Evolutionary conservation across 2,329 filamentous ascomycete species (phyloP), one percentile per base, ranked within the genome.

Genomic region (Talaromyces sp.): DNA sequence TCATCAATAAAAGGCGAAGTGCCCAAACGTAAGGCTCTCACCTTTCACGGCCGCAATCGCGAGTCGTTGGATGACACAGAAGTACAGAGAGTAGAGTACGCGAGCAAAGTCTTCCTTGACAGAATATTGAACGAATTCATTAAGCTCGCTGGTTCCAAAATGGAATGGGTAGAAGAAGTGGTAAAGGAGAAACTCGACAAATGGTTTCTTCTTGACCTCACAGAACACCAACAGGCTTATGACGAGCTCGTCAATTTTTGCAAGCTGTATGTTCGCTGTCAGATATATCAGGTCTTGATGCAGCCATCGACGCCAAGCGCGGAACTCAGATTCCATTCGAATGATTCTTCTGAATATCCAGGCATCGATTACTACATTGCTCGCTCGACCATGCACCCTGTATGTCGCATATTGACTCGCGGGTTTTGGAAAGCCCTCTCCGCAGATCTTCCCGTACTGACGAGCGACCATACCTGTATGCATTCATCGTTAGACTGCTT

Each of bases 31-130:
- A 66, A 70, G n/a, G 59, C 71, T 19, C 67, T 58, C 5, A 37
- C 65, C 77, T 52, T 85, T 80, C 70, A 72, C 70, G 82, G 84
- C 43, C 82, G 86, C 35, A 75, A 73, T 10, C 70, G 78, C n/a
- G 81, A 82, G 2, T 71, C 78, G 11, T 70, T 86, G 2, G 82
- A 83, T 10, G 85, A 88, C 63, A 82, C 85, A 61, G 79, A 85
- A 62, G 76, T 80, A 13, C 87, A 88, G 62, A 76, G 83, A 3
- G 81, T 88, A 2, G 84, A 88, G 68, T 86, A 88, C 70, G 86
- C 86, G 8, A 83, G 84, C 24, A 81, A 82, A 31, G 79, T 78
- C 9, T 79, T 89, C 47, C 73, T 82, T 2, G 82, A 83, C 10
- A 78, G 85, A 8, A 75, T 87, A 16, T 65, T 76, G 11, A 66